phyloP scores from a whole-genome alignment of 139 green algal genomes.

The Spirogloea muscicola region DNA sequence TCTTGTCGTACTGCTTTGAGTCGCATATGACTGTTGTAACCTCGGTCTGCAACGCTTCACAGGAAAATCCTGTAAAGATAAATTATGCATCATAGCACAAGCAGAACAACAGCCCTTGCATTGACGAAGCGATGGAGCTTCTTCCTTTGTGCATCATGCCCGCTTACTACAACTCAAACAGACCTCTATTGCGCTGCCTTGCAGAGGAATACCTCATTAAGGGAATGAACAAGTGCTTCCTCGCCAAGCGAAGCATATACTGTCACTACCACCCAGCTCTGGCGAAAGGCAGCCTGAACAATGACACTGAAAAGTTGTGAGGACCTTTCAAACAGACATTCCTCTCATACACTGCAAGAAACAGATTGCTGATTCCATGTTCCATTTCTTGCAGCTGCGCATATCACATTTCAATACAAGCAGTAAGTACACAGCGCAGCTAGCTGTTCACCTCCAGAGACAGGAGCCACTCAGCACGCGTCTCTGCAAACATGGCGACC shows the following conservation, averaged over 20 bases:
- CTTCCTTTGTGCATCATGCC: no score
- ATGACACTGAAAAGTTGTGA: no score
- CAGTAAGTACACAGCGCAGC: no score
- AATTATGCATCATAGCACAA: slow-evolving; percentile 17
- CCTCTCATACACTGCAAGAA: no score
- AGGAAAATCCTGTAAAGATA: slow-evolving; percentile 1
- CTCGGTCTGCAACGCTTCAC: slow-evolving; percentile 30
- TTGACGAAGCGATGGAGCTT: neutral
- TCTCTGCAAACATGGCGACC: slow-evolving; percentile 33
- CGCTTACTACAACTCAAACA: no score
- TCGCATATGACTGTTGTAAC: slow-evolving; percentile 40
- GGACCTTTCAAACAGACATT: no score
- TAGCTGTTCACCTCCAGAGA: slow-evolving; percentile 20
- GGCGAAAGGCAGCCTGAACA: slow-evolving; percentile 25
- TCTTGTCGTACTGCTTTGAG: slow-evolving; percentile 6
- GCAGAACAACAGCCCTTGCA: neutral
- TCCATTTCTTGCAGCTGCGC: no score
- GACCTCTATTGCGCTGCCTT: neutral
- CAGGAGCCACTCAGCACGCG: slow-evolving; percentile 13
- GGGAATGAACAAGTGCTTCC: slow-evolving; percentile 36
- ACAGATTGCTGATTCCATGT: no score
- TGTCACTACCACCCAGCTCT: slow-evolving; percentile 39
- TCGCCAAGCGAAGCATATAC: slow-evolving; percentile 50
- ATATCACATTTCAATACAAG: no score
- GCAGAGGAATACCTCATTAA: slow-evolving; percentile 36